Conservation (phyloP, 345 rosid species). For the Mallotus nudiflorus region DNA sequence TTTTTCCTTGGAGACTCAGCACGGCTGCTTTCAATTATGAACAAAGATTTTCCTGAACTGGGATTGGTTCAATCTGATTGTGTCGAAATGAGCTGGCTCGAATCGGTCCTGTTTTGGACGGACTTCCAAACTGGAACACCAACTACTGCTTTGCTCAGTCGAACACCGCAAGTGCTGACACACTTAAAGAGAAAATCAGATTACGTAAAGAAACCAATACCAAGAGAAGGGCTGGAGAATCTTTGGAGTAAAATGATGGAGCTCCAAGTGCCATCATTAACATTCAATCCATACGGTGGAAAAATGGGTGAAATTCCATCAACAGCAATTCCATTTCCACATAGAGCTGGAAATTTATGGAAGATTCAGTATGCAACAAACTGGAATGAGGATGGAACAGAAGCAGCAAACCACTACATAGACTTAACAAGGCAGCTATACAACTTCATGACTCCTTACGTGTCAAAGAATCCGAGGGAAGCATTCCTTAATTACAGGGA, state of each 20-base stretch:
- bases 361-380: constrained; percentile 15
- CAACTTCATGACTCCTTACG: constrained; percentile 17
- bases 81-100: constrained; percentile 14
- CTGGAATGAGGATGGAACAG: constrained; percentile 7
- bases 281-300: constrained; percentile 23
- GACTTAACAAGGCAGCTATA: constrained; percentile 17
- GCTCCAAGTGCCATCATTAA: neutral
- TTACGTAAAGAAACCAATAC: constrained; percentile 11
- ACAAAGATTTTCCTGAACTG: constrained; percentile 1
- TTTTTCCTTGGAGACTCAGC: constrained; percentile 15
- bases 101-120: constrained; percentile 6
- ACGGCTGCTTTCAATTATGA: constrained; percentile 5
- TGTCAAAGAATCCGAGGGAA: constrained; percentile 22
- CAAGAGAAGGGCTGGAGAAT: constrained; percentile 4
- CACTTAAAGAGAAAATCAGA: constrained; percentile 23
- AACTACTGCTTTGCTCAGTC: neutral
- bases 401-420: neutral
- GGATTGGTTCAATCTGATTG: constrained; percentile 18
- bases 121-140: neutral
- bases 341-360: constrained; percentile 21
- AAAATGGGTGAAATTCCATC: constrained; percentile 17
- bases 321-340: constrained; percentile 18
- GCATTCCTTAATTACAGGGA: constrained; percentile 25
- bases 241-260: constrained; percentile 5
- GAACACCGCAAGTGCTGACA: neutral